Base-by-base conservation (phyloP, 306 rosid genomes). In the Castanospermum australe region DNA sequence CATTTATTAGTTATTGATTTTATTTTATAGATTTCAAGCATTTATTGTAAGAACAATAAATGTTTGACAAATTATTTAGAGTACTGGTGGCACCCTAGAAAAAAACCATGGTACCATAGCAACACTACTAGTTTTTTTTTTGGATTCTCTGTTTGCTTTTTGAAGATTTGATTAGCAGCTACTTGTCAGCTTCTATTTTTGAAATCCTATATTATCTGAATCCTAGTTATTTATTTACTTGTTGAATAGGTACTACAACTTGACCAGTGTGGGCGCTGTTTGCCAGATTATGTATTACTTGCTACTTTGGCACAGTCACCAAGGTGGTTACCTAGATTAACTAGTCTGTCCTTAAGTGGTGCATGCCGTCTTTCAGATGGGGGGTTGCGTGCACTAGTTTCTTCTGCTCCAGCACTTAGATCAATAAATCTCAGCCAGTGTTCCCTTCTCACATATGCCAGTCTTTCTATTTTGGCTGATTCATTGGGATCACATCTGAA, bases 401-500 rank as follows among this genome's bases (percentile, higher is more conserved):
- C 93, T 80, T 85, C 98, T 57, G 84, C 93, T 76, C 92, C 97
- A 30, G 86, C 79, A 50, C 87, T 96, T 78, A 80, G 83, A 78
- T 93, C 98, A 4, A 70, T 96, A 69, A 90, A 96, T 85, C 90
- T 96, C 73, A 90, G 93, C 87, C 94, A 85, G 88, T 96, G 99
- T 87, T 91, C 98, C 70, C 91, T 96, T 80, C 93, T 96, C 78
- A 89, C 97, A 38, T 83, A 86, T 79, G 78, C 80, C 15, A 85
- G 98, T 67, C 71, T 95, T 5, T 72, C 73, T 75, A 64, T 82
- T 57, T 64, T 95, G 75, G 96, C 96, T 3, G 83, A 90, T 62
- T 84, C 93, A 38, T 77, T 90, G 75, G 93, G 88, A 79, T 80
- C 89, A 73, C 63, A 69, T 72, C 77, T 95, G 78, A 91, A 85